A percentile compares a stretch with the other conserved stretches of the same genome.
phyloP scores from a whole-genome alignment of 805 yeast genomes.

The Zygoascus biomembranicola region DNA sequence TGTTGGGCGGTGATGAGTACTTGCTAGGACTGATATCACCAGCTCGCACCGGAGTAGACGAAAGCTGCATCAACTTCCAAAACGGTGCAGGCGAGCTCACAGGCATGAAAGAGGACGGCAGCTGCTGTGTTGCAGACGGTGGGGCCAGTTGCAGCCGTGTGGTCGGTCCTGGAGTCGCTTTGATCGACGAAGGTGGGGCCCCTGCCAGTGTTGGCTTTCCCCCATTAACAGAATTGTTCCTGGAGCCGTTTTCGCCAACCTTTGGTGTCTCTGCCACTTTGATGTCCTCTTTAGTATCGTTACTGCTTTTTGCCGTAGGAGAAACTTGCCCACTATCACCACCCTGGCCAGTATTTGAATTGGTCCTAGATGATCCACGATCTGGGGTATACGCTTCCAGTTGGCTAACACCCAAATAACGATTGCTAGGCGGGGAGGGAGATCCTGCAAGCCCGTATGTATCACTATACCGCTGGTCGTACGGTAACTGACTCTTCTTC shows the following conservation, averaged over 20 bases:
- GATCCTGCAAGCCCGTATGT: constrained; percentile 14
- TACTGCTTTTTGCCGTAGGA: background rate
- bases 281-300: background rate
- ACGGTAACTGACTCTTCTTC: constrained; percentile 4
- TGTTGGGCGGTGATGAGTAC: constrained; percentile 18
- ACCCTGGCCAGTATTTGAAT: background rate
- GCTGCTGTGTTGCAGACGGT: constrained; percentile 28
- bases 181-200: background rate
- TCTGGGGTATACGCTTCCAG: constrained; percentile 61
- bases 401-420: constrained; percentile 30
- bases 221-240: background rate
- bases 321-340: background rate
- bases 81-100: constrained; percentile 75
- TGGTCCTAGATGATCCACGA: constrained; percentile 31
- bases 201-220: background rate
- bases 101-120: constrained; percentile 38
- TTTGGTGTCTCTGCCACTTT: background rate
- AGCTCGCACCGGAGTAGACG: constrained; percentile 20
- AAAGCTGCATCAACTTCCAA: constrained; percentile 84
- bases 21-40: constrained; percentile 24
- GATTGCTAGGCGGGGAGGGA: constrained; percentile 14
- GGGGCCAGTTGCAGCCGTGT: constrained; percentile 27
- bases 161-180: constrained; percentile 1
- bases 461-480: constrained; percentile 9
- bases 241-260: background rate